Conservation (phyloP, 2,329 filamentous ascomycete genomes). For the Beauveria medogensis region DNA sequence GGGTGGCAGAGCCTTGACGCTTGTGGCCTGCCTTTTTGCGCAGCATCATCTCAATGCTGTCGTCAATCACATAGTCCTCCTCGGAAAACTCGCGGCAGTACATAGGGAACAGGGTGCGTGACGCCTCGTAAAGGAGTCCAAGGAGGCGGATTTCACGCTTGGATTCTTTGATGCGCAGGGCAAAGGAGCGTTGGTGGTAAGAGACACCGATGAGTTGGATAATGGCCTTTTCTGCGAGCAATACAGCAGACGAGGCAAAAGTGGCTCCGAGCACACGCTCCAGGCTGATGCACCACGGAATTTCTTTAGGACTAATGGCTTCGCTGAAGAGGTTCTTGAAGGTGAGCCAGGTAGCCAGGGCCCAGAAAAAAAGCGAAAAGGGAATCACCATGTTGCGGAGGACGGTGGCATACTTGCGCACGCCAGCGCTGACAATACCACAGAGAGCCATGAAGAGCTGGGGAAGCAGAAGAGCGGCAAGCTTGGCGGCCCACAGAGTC, state of each 20-base stretch:
- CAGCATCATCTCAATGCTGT: conserved; percentile 65
- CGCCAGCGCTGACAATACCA: conserved; percentile 61
- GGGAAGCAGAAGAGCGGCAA: conserved; percentile 53
- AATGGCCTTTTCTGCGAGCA: conserved; percentile 68
- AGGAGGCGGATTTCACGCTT: conserved; percentile 80
- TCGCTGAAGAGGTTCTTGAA: conserved; percentile 47
- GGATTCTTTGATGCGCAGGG: conserved; percentile 75
- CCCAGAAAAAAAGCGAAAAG: conserved; percentile 62
- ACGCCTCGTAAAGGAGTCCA: conserved; percentile 82
- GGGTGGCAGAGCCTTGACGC: conserved; percentile 57
- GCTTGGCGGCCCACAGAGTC: conserved; percentile 58
- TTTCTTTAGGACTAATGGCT: conserved; percentile 19
- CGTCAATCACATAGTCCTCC: conserved; percentile 87
- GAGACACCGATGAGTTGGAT: conserved; percentile 79
- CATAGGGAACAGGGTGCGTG: conserved; percentile 78
- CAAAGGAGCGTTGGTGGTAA: conserved; percentile 79
- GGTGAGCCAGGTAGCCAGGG: conserved; percentile 52
- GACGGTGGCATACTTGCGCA: conserved; percentile 61
- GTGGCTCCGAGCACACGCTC: conserved; percentile 58
- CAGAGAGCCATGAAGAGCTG: conserved; percentile 59
- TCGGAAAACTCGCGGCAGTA: conserved; percentile 87
- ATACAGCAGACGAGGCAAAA: conserved; percentile 60
- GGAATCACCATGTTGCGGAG: conserved; percentile 57
- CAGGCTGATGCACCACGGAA: conserved; percentile 50
- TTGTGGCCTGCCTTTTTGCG: conserved; percentile 43